These are phyloP conservation scores for Solanum virginianum DNA, from an alignment of 257 asterid species.

Conservation along the genomic window DNA sequence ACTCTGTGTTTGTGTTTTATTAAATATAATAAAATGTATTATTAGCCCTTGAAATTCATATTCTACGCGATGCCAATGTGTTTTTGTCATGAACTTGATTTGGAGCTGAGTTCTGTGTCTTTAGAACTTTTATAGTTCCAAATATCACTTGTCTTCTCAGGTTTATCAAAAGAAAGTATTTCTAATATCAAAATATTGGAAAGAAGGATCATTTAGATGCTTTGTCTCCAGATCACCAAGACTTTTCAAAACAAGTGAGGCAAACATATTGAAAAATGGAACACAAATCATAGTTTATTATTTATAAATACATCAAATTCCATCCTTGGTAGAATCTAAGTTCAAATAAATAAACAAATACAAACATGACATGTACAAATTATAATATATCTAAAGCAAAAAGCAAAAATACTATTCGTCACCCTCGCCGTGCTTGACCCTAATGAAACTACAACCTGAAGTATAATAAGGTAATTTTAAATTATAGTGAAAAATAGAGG, in stretches of 20 bases:
- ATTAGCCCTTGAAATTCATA: neutral
- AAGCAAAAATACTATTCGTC: neutral
- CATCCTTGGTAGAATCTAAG: neutral
- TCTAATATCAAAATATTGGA: neutral
- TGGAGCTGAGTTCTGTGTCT: too few relatives aligned
- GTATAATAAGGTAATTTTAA: neutral
- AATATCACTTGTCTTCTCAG: neutral
- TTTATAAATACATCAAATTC: neutral
- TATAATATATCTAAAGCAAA: neutral
- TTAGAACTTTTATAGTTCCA: too few relatives aligned
- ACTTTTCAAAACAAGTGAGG: neutral
- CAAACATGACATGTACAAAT: neutral
- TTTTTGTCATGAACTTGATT: too few relatives aligned
- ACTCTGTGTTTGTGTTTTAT: accelerated
- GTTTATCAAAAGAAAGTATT: neutral
- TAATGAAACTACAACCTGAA: neutral
- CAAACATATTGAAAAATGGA: neutral
- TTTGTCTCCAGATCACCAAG: neutral
- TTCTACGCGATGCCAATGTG: accelerated
- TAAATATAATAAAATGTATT: neutral
- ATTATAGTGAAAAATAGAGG: neutral
- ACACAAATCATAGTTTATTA: neutral
- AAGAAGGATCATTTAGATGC: neutral
- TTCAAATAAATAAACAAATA: neutral
- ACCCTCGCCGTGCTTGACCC: neutral